Base-by-base conservation (phyloP, 2,329 filamentous ascomycete species). In the Thermoascus crustaceus region DNA sequence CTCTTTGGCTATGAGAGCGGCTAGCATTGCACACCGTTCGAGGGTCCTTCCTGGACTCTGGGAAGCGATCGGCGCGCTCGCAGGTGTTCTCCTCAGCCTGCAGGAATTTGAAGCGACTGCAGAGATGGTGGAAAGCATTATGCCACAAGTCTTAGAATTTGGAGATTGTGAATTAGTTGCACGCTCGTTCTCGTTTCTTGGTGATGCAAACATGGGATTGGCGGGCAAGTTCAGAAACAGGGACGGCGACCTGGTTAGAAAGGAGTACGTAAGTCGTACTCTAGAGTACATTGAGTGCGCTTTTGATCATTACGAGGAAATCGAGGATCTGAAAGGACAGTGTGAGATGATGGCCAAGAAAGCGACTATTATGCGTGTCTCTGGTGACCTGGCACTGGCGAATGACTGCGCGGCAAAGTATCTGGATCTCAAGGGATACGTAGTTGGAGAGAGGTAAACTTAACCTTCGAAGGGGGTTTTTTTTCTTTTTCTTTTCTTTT, bases 261-360 rank as follows among this genome's bases (percentile, higher is more conserved):
- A 68, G 23, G 75, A 80, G 50, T 69, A 72, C 45, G 57, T 84
- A 49, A 72, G 69, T 5, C 67, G 69, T 35, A 80, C 78, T 0
- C 53, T 76, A 35, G 69, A 70, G 23, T 75, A 78, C 19, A 68
- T 84, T 31, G 76, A 82, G 37, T 72, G 67, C 41, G 75, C 80
- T 0, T 77, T 79, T 46, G 64, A 61, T 35, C 73, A 79, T 42
- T 93, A 76, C 54, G 74, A 77, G 26, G 71, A 68, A 30, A 66
- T 85, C 9, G 78, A 84, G 53, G 83, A 84, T 53, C 63, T 79
- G 9, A 63, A 67, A n/a, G 78, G 77, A 35, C 80, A 85, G 60
- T 80, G 84, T 51, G 82, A 87, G 58, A 78, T 84, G 68, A 73
- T 88, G 64, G 80, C 82, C 13, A 91, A 91, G 68, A 88, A 85